Evolutionary conservation across 2,329 filamentous ascomycete species (phyloP), one percentile per base, ranked within the genome.

Genomic region (Botrytis tulipae): DNA sequence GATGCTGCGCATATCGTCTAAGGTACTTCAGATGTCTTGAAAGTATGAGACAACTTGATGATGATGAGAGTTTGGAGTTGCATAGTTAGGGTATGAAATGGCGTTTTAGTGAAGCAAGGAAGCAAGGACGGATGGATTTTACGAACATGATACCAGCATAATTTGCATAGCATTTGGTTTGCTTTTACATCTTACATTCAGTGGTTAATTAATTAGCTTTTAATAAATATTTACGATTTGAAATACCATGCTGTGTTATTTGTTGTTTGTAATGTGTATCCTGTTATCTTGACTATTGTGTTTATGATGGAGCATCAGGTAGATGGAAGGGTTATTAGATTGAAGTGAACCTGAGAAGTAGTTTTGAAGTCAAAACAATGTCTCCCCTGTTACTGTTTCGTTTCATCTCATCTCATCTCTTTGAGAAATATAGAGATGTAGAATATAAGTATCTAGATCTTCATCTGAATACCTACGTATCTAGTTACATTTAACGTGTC

Each of bases 1-100:
- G 66, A 72, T 69, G 44, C 71, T 22, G 63, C 65, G 1, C 59
- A 72, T 42, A 61, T 72, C 25, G 71, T 72, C 29, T 72, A 44
- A 37, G n/a, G 18, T 29, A 12, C 2, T 8, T 18, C 7, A 29
- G 5, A 22, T 29, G 6, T n/a, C 16, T 9, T 42, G 22, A 37
- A 18, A 20, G 46, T 1, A 54, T n/a, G 16, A 57, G 1, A 22
- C 8, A 29, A 25, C 25, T 16, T 25, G 65, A 66, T 48, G 44
- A 68, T 35, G 29, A 68, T 42, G 35, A 54, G 65, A 12, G 9
- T 68, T 42, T 25, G 5, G 18, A 57, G 51, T 29, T 29, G n/a
- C 25, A 57, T 42, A 32, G 40, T 14, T 14, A 69, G 22, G 66
- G 25, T 44, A 57, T 32, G 37, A 37, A 1, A 14, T 57, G 66